Percentiles rank a stretch among this genome's conserved stretches.
Evolutionary conservation across 2,329 filamentous ascomycete species (phyloP).

Genomic region (Seiridium unicorne): DNA sequence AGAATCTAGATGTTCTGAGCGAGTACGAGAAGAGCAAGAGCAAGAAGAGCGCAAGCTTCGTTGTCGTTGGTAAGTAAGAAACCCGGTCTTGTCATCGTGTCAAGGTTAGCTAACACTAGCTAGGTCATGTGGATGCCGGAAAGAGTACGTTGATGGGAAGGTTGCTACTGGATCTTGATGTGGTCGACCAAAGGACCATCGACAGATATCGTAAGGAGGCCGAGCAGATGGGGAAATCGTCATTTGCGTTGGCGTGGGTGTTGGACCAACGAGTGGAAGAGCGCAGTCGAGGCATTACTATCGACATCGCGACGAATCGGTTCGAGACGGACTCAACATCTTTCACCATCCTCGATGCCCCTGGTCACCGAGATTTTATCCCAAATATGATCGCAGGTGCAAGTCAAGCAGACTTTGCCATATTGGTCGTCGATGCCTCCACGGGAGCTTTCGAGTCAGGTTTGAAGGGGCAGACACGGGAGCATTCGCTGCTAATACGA

Average conservation of each 20-base stretch:
- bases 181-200: slow-evolving; percentile 83
- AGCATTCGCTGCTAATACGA: slow-evolving; percentile 85
- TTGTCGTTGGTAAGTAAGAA: slow-evolving; percentile 73
- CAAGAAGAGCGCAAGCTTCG: slow-evolving; percentile 85
- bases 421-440: slow-evolving; percentile 89
- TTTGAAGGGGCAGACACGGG: slow-evolving; percentile 87
- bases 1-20: slow-evolving; percentile 80
- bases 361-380: slow-evolving; percentile 92
- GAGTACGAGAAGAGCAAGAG: slow-evolving; percentile 74
- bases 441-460: slow-evolving; percentile 92
- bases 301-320: slow-evolving; percentile 92
- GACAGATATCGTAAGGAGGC: slow-evolving; percentile 88
- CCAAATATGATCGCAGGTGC: slow-evolving; percentile 99
- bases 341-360: slow-evolving; percentile 94
- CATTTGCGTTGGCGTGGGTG: slow-evolving; percentile 96
- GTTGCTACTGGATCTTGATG: slow-evolving; percentile 83
- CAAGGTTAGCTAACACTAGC: background rate
- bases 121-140: slow-evolving; percentile 93
- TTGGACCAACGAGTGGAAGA: slow-evolving; percentile 92
- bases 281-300: slow-evolving; percentile 85
- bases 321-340: slow-evolving; percentile 85
- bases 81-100: background rate
- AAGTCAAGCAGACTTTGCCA: slow-evolving; percentile 92
- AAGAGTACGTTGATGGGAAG: slow-evolving; percentile 98
- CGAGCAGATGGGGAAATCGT: slow-evolving; percentile 87